Conservation (phyloP, 2,329 filamentous ascomycete genomes). For the Cadophora malorum region DNA sequence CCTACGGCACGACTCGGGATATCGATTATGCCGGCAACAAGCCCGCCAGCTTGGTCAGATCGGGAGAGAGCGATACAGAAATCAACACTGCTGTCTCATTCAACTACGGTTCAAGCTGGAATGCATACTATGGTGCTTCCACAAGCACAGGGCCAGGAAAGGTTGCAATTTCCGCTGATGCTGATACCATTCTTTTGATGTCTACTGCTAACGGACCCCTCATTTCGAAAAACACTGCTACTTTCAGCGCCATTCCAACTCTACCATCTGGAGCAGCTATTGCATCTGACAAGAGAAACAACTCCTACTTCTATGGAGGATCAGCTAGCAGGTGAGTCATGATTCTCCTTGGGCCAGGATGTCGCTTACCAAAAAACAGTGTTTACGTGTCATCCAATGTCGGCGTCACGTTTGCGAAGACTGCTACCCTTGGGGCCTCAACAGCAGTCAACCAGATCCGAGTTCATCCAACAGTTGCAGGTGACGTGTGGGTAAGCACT, state of each 20-base stretch:
- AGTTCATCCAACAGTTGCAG: slow-evolving; percentile 61
- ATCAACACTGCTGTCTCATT: slow-evolving; percentile 32
- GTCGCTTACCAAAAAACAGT: slow-evolving; percentile 16
- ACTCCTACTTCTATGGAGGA: slow-evolving; percentile 33
- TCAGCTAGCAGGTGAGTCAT: slow-evolving; percentile 23
- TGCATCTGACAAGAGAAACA: slow-evolving; percentile 56
- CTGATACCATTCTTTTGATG: slow-evolving; percentile 29
- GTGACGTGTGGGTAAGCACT: slow-evolving; percentile 65
- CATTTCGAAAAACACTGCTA: slow-evolving; percentile 36
- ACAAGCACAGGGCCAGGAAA: slow-evolving; percentile 25
- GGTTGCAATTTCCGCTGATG: slow-evolving; percentile 33
- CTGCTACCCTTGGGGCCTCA: slow-evolving; percentile 22
- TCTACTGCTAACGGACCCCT: slow-evolving; percentile 25
- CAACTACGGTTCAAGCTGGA: slow-evolving; percentile 31
- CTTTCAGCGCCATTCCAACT: slow-evolving; percentile 53
- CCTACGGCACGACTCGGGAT: slow-evolving; percentile 33
- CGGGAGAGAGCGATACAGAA: slow-evolving; percentile 25
- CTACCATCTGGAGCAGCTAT: slow-evolving; percentile 54
- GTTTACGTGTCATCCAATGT: slow-evolving; percentile 59
- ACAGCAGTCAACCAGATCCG: slow-evolving; percentile 53
- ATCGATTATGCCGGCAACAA: slow-evolving; percentile 41
- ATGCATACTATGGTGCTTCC: slow-evolving; percentile 27
- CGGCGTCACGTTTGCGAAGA: slow-evolving; percentile 52
- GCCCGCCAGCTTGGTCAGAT: slow-evolving; percentile 30
- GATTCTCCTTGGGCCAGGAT: not conserved